These are phyloP conservation scores for Lobulomyces angularis DNA, from an alignment of 192 early-diverging fungal genomes.

Conservation along the genomic window DNA sequence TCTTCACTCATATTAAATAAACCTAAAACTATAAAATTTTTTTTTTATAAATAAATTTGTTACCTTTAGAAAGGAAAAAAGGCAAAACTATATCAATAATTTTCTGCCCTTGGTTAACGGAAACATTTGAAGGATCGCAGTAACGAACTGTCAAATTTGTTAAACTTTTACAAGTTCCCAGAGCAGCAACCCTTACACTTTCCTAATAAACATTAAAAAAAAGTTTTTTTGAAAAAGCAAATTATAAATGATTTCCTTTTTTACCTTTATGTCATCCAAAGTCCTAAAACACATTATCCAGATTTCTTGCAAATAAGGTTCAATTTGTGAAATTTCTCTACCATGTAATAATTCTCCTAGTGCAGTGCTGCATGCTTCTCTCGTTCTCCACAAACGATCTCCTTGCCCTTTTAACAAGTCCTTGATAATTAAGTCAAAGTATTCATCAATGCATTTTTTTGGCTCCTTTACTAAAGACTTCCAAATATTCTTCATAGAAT, in stretches of 20 bases:
- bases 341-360: conserved; percentile 62
- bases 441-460: conserved; percentile 55
- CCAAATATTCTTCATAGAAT: conserved; percentile 89
- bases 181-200: conserved; percentile 70
- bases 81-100: conserved; percentile 77
- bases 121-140: conserved; percentile 59
- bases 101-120: conserved; percentile 46
- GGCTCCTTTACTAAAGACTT: conserved; percentile 43
- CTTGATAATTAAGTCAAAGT: conserved; percentile 68
- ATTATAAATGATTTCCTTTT: no score
- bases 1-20: conserved; percentile 71
- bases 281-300: conserved; percentile 87
- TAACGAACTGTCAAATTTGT: conserved; percentile 72
- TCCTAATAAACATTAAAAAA: no score
- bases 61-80: conserved; percentile 53
- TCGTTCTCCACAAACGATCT: conserved; percentile 70
- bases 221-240: no score
- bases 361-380: conserved; percentile 72
- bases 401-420: conserved; percentile 68
- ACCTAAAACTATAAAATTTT: conserved; percentile 25
- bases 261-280: conserved; percentile 93
- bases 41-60: conserved; percentile 1
- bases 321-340: conserved; percentile 49
- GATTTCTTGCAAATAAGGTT: conserved; percentile 62
- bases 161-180: conserved; percentile 64